Evolutionary conservation across 2,329 filamentous ascomycete genomes (phyloP), one percentile per base, ranked within the genome.

Genomic region (Sarocladiaceae sp.): DNA sequence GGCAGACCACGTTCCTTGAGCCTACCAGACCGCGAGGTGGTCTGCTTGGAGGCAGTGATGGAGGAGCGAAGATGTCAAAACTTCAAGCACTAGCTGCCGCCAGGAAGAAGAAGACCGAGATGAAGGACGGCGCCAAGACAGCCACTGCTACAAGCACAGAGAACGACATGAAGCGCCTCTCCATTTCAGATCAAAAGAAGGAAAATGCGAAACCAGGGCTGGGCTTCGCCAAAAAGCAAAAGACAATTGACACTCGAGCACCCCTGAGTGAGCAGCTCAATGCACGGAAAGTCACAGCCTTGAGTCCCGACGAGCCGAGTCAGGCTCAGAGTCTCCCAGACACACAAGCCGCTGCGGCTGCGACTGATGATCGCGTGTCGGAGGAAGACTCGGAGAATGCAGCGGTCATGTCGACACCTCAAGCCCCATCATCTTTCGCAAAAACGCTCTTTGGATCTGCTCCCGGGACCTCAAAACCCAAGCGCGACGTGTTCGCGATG

Each of bases 81-180:
- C 75, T 99, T 42, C 93, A 96, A 60, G 90, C 90, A 46, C 74
- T 99, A 37, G 92, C 93, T 50, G 90, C 90, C 29, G 87, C 89
- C 51, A 80, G 91, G 25, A 92, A 91, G 66, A 92, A 89, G 70
- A 96, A 91, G 67, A 84, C 84, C 13, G 84, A 86, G 35, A 84
- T 80, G 59, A 73, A 67, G 48, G 66, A 62, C 13, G 54, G 62
- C 18, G 60, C 60, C 22, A 63, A 59, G n/a, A 46, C 59, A 3
- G 20, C 54, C 3, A 37, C 22, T 4, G 11, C 47, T 13, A n/a
- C 47, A 7, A 60, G 60, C n/a, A 49, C 62, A 11, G 61, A 65
- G 52, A 59, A 55, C 25, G 63, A 60, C 17, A 55, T 71, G 7
- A 58, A 61, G 42, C 61, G 62, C 8, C 59, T 71, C 8, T 66